Evolutionary conservation across 2,329 filamentous ascomycete species (phyloP).

Genomic region (Phaeophleospora eucalypticola): DNA sequence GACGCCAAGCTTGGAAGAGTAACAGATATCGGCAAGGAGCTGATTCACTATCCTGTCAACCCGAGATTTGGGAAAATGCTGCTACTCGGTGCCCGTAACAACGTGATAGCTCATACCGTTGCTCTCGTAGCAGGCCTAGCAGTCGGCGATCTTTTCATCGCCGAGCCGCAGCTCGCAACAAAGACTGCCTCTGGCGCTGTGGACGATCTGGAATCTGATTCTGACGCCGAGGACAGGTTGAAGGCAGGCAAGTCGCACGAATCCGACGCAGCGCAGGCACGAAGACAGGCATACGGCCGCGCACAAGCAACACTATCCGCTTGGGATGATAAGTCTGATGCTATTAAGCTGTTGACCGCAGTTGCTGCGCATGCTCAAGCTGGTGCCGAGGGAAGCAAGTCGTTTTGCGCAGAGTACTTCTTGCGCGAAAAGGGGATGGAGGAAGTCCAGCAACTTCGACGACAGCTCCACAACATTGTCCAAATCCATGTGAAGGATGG

Average conservation of each 20-base stretch:
- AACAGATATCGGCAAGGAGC: conserved; percentile 72
- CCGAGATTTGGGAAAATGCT: conserved; percentile 90
- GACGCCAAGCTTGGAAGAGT: conserved; percentile 63
- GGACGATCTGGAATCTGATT: conserved; percentile 36
- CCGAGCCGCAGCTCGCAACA: conserved; percentile 71
- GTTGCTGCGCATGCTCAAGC: conserved; percentile 73
- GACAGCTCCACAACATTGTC: conserved; percentile 78
- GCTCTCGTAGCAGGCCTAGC: conserved; percentile 85
- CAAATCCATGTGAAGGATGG: conserved; percentile 36
- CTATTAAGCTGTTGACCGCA: conserved; percentile 83
- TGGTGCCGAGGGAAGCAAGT: conserved; percentile 40
- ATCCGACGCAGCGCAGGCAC: conserved; percentile 9
- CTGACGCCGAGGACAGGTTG: not conserved
- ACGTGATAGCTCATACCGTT: conserved; percentile 79
- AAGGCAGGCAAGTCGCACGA: not conserved
- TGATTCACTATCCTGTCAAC: conserved; percentile 84
- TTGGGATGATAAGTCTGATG: conserved; percentile 79
- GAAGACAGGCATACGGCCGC: conserved; percentile 58
- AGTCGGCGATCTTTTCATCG: conserved; percentile 80
- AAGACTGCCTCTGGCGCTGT: conserved; percentile 21
- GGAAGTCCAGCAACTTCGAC: conserved; percentile 77
- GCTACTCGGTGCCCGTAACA: conserved; percentile 77
- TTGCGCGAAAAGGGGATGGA: conserved; percentile 81
- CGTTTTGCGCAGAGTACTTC: conserved; percentile 78
- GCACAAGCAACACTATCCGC: conserved; percentile 75